These are phyloP conservation scores for Blastobotrys apis DNA, from an alignment of 1,139 yeast genomes.

Conservation along the genomic window DNA sequence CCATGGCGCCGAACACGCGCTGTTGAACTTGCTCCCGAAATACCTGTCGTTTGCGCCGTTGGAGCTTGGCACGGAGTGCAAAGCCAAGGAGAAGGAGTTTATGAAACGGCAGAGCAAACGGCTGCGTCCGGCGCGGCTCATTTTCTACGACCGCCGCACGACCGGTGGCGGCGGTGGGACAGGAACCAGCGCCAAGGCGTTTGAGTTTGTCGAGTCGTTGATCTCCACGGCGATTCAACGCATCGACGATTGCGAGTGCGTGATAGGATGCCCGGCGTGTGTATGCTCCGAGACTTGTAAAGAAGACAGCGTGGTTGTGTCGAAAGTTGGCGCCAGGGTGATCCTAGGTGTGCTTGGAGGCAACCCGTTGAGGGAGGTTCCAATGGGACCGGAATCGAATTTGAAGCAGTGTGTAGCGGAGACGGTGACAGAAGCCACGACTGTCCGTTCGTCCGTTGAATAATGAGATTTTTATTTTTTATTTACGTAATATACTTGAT, in stretches of 20 bases:
- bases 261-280: constrained; percentile 87
- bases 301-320: constrained; percentile 75
- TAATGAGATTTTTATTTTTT: no score
- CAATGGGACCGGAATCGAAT: constrained; percentile 81
- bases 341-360: constrained; percentile 50
- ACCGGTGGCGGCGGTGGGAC: constrained; percentile 89
- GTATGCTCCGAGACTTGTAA: constrained; percentile 74
- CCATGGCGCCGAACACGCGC: constrained; percentile 94
- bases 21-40: constrained; percentile 69
- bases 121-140: constrained; percentile 77
- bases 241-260: constrained; percentile 66
- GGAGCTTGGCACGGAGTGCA: constrained; percentile 87
- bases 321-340: constrained; percentile 81
- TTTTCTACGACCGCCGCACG: constrained; percentile 79
- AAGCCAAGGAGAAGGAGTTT: constrained; percentile 94
- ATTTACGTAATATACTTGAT: background rate
- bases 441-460: background rate
- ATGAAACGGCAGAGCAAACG: constrained; percentile 65
- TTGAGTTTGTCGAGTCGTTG: constrained; percentile 67
- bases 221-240: constrained; percentile 55
- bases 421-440: constrained; percentile 1
- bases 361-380: constrained; percentile 46
- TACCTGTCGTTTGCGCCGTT: constrained; percentile 60
- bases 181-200: constrained; percentile 75
- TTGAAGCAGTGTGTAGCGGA: constrained; percentile 45